These are phyloP conservation scores for Talaromyces sp. DNA, from an alignment of 2,329 filamentous ascomycete species.

Conservation along the genomic window DNA sequence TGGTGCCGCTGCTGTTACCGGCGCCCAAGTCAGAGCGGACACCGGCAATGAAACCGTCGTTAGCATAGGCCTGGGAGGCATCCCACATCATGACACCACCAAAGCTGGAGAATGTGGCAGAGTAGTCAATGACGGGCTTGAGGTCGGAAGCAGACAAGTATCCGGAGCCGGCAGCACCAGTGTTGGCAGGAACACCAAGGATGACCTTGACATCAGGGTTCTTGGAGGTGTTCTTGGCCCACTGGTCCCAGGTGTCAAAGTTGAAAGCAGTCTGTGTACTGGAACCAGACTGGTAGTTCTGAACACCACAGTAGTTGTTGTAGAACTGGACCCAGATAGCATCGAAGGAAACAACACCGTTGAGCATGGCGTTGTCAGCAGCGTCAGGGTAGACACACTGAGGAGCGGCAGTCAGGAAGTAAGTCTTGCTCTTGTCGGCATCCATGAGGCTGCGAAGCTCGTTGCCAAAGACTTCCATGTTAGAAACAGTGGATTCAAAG, in stretches of 20 bases:
- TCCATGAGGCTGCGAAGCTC: slow-evolving; percentile 54
- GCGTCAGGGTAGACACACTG: slow-evolving; percentile 64
- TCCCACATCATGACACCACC: slow-evolving; percentile 69
- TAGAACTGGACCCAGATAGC: slow-evolving; percentile 63
- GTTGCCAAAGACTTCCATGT: slow-evolving; percentile 58
- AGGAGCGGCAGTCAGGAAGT: slow-evolving; percentile 60
- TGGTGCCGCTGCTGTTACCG: slow-evolving; percentile 2
- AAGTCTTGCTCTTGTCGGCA: slow-evolving; percentile 46
- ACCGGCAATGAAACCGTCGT: slow-evolving; percentile 50
- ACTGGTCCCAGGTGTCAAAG: slow-evolving; percentile 59
- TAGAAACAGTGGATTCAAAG: slow-evolving; percentile 56
- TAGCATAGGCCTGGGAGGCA: slow-evolving; percentile 55
- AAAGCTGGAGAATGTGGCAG: slow-evolving; percentile 53
- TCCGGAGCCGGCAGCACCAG: slow-evolving; percentile 49
- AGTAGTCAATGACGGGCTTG: slow-evolving; percentile 48
- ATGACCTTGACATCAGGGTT: slow-evolving; percentile 59
- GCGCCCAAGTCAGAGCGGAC: slow-evolving; percentile 23
- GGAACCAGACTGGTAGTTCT: slow-evolving; percentile 44
- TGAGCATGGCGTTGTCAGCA: slow-evolving; percentile 53
- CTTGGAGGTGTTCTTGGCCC: slow-evolving; percentile 53
- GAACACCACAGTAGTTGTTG: slow-evolving; percentile 62
- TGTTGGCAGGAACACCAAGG: slow-evolving; percentile 55
- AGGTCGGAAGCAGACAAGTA: slow-evolving; percentile 49
- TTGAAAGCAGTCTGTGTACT: slow-evolving; percentile 53
- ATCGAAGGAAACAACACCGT: slow-evolving; percentile 52